phyloP scores from a whole-genome alignment of 1,284 basidiomycete species.

The Ganoderma leucocontextum region DNA sequence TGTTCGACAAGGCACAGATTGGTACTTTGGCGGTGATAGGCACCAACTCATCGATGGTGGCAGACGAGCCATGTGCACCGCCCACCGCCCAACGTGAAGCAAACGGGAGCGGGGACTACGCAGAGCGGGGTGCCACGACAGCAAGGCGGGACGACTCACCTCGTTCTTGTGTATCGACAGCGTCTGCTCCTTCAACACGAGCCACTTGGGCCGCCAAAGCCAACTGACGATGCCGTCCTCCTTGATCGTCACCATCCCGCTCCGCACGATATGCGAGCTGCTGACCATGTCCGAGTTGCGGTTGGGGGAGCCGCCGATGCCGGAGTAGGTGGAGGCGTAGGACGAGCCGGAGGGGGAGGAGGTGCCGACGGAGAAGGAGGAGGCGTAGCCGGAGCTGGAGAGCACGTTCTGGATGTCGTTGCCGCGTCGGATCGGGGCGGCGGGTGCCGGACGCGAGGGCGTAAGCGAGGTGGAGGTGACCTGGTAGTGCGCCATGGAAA shows the following conservation, averaged over 20 bases:
- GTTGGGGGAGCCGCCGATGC: conserved; percentile 81
- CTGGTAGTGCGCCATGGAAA: conserved; percentile 56
- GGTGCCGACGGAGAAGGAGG: conserved; percentile 60
- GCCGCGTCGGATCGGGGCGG: conserved; percentile 61
- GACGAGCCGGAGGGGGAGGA: conserved; percentile 64
- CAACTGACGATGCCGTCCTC: conserved; percentile 92
- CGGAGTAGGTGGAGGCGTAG: conserved; percentile 68
- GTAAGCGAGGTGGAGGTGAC: conserved; percentile 58
- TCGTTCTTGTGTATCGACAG: conserved; percentile 93
- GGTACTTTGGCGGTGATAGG: background rate
- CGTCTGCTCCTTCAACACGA: conserved; percentile 85
- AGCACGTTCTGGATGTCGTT: conserved; percentile 53
- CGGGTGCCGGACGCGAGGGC: conserved; percentile 71
- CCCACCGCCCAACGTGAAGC: background rate
- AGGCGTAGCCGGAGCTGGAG: conserved; percentile 61
- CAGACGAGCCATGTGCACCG: background rate
- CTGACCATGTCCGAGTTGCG: conserved; percentile 55
- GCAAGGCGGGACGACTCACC: conserved; percentile 55
- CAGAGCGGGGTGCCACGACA: background rate
- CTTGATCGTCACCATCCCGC: conserved; percentile 83
- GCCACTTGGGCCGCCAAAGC: conserved; percentile 93
- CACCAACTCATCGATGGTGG: conserved; percentile 6
- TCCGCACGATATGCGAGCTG: conserved; percentile 60
- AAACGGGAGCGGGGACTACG: background rate
- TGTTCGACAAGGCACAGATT: background rate